Percentiles rank a stretch among this genome's conserved stretches.
These are phyloP conservation scores for Tranzscheliella williamsii DNA, from an alignment of 1,284 basidiomycete genomes.

Conservation along the genomic window DNA sequence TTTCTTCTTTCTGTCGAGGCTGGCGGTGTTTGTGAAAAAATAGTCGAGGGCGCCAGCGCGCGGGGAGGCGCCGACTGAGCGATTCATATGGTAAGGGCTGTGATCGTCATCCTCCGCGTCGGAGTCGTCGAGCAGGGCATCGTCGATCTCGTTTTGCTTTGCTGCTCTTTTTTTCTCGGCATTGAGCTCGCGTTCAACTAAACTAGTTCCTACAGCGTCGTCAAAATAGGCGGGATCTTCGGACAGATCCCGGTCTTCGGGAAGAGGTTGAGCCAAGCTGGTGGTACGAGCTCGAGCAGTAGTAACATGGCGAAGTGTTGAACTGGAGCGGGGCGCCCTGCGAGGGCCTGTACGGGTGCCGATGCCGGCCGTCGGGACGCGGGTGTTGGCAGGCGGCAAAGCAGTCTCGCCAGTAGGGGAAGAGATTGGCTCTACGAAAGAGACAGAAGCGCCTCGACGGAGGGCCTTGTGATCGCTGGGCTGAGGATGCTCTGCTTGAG, in stretches of 20 bases:
- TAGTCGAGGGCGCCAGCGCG: constrained; percentile 27
- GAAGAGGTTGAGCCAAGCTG: constrained; percentile 35
- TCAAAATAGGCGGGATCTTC: constrained; percentile 6
- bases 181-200: constrained; percentile 35
- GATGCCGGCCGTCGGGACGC: constrained; percentile 40
- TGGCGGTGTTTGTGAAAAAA: constrained; percentile 22
- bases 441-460: constrained; percentile 5
- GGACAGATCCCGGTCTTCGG: constrained; percentile 35
- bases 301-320: constrained; percentile 47
- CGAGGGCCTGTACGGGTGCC: constrained; percentile 48
- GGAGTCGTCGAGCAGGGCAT: constrained; percentile 16
- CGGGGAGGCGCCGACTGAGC: too few species aligned
- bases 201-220: constrained; percentile 20
- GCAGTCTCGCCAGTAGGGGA: too few species aligned
- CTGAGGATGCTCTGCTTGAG: too few species aligned
- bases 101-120: constrained; percentile 22
- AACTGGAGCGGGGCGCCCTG: constrained; percentile 40
- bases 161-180: constrained; percentile 29
- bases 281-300: constrained; percentile 18
- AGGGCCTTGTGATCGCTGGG: background rate
- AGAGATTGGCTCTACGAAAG: constrained; percentile 12
- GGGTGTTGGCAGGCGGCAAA: too few species aligned
- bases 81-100: too few species aligned
- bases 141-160: constrained; percentile 20
- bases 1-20: constrained; percentile 10